phyloP scores from a whole-genome alignment of 177 flowering plant species.

The Vitis hybrid region DNA sequence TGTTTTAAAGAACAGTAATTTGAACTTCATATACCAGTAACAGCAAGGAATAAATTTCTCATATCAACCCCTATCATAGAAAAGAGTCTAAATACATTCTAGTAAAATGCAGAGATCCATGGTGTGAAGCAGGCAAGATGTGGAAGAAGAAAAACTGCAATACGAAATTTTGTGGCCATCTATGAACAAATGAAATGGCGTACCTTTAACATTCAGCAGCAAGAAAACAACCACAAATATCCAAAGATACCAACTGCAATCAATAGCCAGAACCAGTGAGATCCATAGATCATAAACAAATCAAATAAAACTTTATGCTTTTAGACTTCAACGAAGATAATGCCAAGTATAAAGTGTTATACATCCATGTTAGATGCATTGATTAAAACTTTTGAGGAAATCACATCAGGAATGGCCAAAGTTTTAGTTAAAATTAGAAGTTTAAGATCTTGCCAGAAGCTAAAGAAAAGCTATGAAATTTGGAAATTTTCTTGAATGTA shows the following conservation, averaged over 20 bases:
- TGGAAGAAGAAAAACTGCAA: too few relatives aligned
- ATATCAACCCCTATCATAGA: too few relatives aligned
- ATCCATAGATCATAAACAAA: not conserved
- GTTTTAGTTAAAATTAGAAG: not conserved
- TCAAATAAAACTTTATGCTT: not conserved
- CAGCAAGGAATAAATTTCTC: too few relatives aligned
- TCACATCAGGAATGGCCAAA: not conserved
- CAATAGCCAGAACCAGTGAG: not conserved
- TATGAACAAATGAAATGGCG: not conserved
- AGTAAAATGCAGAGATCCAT: too few relatives aligned
- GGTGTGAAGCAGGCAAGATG: too few relatives aligned
- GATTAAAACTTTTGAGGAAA: not conserved
- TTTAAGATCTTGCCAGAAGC: not conserved
- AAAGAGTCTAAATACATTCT: too few relatives aligned
- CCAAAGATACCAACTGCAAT: constrained; percentile 62
- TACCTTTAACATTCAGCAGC: constrained; percentile 53
- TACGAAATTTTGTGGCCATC: too few relatives aligned
- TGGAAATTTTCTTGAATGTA: not conserved
- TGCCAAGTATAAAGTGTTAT: not conserved
- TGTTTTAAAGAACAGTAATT: too few relatives aligned
- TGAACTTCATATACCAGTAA: too few relatives aligned
- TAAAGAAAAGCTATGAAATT: not conserved
- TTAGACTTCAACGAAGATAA: not conserved
- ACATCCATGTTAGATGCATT: not conserved
- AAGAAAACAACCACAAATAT: constrained; percentile 54